phyloP scores from a whole-genome alignment of 768 basidiomycete species.

The Suillus subaureus region DNA sequence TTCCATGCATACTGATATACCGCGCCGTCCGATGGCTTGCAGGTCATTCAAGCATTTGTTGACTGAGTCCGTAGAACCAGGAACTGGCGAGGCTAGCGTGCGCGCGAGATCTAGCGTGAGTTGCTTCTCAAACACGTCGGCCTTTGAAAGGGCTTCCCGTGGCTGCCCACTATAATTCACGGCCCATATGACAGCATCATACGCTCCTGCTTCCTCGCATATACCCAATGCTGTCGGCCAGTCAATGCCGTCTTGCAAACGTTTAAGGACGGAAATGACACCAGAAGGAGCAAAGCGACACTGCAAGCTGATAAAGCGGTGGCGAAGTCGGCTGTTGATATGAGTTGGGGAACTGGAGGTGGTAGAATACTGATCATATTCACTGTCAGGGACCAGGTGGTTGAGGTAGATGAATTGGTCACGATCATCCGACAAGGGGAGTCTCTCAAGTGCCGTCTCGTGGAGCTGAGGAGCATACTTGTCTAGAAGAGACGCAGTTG shows the following conservation, averaged over 20 bases:
- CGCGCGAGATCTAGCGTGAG: slow-evolving; percentile 49
- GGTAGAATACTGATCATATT: slow-evolving; percentile 28
- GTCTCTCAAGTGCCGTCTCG: slow-evolving; percentile 52
- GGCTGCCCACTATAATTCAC: slow-evolving; percentile 65
- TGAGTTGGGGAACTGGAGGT: slow-evolving; percentile 39
- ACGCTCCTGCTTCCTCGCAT: slow-evolving; percentile 69
- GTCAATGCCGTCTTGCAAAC: slow-evolving; percentile 54
- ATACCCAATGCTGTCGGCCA: slow-evolving; percentile 54
- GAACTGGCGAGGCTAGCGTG: slow-evolving; percentile 29
- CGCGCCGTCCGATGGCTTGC: slow-evolving; percentile 58
- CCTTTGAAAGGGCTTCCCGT: slow-evolving; percentile 64
- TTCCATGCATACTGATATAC: slow-evolving; percentile 69
- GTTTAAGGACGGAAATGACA: slow-evolving; percentile 63
- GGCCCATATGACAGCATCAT: slow-evolving; percentile 83
- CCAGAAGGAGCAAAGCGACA: slow-evolving; percentile 67
- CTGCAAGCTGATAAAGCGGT: slow-evolving; percentile 70
- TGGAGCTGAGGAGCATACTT: slow-evolving; percentile 69
- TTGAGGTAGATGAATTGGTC: slow-evolving; percentile 78
- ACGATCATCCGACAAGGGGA: slow-evolving; percentile 48
- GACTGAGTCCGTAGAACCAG: slow-evolving; percentile 28
- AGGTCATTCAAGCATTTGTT: slow-evolving; percentile 49
- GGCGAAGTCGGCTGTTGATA: slow-evolving; percentile 53
- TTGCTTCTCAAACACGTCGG: slow-evolving; percentile 57
- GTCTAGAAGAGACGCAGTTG: slow-evolving; percentile 76
- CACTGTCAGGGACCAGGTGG: slow-evolving; percentile 63